Evolutionary conservation across 2,329 filamentous ascomycete genomes (phyloP).

Genomic region (Scedosporium aurantiacum): DNA sequence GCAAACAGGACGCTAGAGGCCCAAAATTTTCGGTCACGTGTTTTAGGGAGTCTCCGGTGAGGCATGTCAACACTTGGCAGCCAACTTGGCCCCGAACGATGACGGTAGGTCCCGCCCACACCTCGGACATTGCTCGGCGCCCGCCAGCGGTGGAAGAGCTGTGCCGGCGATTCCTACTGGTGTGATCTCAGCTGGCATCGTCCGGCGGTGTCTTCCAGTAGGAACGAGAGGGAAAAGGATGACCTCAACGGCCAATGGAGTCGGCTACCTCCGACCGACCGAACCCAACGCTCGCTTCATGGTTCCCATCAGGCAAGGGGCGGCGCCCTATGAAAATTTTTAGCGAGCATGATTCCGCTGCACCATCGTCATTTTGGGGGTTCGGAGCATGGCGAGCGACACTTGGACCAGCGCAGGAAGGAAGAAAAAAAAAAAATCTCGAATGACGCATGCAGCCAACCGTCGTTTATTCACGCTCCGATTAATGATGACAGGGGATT

Average conservation of each 20-base stretch:
- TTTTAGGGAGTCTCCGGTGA: background rate
- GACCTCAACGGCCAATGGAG: background rate
- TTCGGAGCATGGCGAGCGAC: background rate
- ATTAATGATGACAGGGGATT: background rate
- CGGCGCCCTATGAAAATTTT: background rate
- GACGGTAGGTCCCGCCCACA: background rate
- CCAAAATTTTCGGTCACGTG: background rate
- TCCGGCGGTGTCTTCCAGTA: background rate
- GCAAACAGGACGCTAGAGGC: no score
- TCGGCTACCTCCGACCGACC: background rate
- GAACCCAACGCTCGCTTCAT: background rate
- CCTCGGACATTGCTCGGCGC: background rate
- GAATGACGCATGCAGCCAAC: background rate
- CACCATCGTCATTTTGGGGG: background rate
- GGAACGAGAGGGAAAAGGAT: background rate
- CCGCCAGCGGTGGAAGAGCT: background rate
- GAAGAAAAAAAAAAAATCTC: background rate
- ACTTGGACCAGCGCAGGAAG: background rate
- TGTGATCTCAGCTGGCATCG: background rate
- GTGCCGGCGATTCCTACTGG: background rate
- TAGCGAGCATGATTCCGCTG: background rate
- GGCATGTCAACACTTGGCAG: background rate
- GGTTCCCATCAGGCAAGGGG: background rate
- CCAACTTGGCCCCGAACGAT: background rate
- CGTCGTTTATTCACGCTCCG: background rate